Evolutionary conservation across 2,329 filamentous ascomycete genomes (phyloP), one percentile per base, ranked within the genome.

Genomic region (Sporothrix sp.): DNA sequence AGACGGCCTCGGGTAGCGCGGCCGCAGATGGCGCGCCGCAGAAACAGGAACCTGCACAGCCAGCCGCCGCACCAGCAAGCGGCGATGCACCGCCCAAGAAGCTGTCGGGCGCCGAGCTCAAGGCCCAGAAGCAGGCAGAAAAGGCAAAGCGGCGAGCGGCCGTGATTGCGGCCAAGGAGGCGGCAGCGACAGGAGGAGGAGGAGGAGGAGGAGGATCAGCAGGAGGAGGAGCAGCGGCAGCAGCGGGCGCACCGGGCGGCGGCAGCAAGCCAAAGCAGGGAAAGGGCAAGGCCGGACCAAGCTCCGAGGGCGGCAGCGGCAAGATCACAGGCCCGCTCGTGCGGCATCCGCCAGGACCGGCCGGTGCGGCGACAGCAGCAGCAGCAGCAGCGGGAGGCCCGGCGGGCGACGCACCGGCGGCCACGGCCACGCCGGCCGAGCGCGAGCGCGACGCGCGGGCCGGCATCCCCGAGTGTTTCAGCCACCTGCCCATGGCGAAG

Each of bases 51-150:
- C 20, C 20, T 14, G 14, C 47, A 21, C 16, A 37, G 30, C 25
- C 38, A n/a, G 23, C 38, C 2, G 38, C 36, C 18, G 16, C 36
- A 7, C 11, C 39, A 20, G 23, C 40, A 28, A 50, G 38, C 51
- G 59, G 21, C n/a, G 51, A 50, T 48, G 48, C 62, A 5, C 49
- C 64, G 4, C 65, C 67, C 14, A 58, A 59, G 59, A 85, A 87
- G 64, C 71, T 86, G 28, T 81, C 85, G 2, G 76, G 77, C 32
- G 88, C 87, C 18, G 85, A 95, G 66, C 64, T 95, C 61, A 97
- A 97, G 70, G 91, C 90, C 61, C 82, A 81, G 64, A 84, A 85
- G 55, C 91, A 95, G 66, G 90, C 87, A 28, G 91, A 96, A 65
- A 97, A 96, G 71, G 85, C 86, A 48, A 89, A 89, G 42, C 77